phyloP scores from a whole-genome alignment of 805 yeast species.

The Schwanniomyces polymorphus region DNA sequence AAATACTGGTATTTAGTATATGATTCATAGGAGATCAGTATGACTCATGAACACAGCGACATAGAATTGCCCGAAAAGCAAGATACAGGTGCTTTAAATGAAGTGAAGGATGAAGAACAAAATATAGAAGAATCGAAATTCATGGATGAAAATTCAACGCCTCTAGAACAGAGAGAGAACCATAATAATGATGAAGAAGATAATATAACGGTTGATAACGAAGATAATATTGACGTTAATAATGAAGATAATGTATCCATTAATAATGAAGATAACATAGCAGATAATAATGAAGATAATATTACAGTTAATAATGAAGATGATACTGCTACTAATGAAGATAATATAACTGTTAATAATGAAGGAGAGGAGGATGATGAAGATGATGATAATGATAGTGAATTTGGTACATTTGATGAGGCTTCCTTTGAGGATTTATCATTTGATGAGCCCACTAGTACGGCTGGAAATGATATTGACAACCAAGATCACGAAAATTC shows the following conservation, averaged over 20 bases:
- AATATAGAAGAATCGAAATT: background rate
- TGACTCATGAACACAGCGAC: background rate
- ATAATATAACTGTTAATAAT: conserved; percentile 10
- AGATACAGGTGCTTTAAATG: background rate
- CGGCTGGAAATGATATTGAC: background rate
- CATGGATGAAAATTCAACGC: background rate
- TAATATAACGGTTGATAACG: conserved; percentile 10
- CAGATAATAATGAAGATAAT: conserved; percentile 8
- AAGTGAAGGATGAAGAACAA: background rate
- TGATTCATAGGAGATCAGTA: background rate
- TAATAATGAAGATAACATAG: conserved; percentile 12
- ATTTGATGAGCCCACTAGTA: conserved; percentile 14
- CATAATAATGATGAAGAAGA: conserved; percentile 7
- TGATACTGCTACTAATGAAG: too few relatives aligned
- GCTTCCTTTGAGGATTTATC: conserved; percentile 32
- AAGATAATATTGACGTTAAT: conserved; percentile 10
- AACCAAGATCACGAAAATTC: background rate
- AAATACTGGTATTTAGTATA: background rate
- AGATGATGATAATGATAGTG: conserved; percentile 34
- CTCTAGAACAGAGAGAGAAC: background rate
- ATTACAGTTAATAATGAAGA: conserved; percentile 9
- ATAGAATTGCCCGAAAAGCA: background rate
- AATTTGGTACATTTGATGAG: conserved; percentile 40
- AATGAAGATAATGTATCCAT: conserved; percentile 35
- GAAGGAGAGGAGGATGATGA: conserved; percentile 11